phyloP scores from a whole-genome alignment of 179 eudicot species.

The Silene vulgaris region DNA sequence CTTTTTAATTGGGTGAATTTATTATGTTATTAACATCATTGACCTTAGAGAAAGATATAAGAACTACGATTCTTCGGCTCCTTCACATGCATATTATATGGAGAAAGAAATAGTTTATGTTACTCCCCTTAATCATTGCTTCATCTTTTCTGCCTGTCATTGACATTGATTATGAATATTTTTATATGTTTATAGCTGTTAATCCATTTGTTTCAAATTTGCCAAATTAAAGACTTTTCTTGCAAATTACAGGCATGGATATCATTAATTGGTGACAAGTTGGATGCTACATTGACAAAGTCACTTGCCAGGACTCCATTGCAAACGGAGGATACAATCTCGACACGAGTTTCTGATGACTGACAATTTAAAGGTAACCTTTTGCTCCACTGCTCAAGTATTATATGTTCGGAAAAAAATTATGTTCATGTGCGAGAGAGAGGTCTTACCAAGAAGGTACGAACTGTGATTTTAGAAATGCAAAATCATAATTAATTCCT shows the following conservation, averaged over 20 bases:
- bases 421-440: neutral
- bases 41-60: neutral
- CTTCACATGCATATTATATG: slow-evolving; percentile 17
- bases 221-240: slow-evolving; percentile 12
- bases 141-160: slow-evolving; percentile 14
- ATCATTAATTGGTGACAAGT: slow-evolving; percentile 75
- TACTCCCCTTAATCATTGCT: slow-evolving; percentile 2
- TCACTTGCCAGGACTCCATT: slow-evolving; percentile 26
- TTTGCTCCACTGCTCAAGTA: neutral
- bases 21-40: neutral
- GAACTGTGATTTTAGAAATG: neutral
- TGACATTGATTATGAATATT: slow-evolving; percentile 13
- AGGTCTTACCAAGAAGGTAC: neutral
- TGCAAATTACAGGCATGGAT: slow-evolving; percentile 66
- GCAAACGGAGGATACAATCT: slow-evolving; percentile 28
- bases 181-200: slow-evolving; percentile 18
- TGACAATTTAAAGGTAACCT: slow-evolving; percentile 22
- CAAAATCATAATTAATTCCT: neutral
- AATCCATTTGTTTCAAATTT: slow-evolving; percentile 8
- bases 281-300: slow-evolving; percentile 79
- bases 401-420: neutral
- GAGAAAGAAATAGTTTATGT: slow-evolving; percentile 5
- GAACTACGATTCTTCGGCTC: slow-evolving; percentile 13
- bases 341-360: slow-evolving; percentile 18
- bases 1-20: neutral